Percentiles rank a stretch among this genome's conserved stretches.
Evolutionary conservation across 2,329 filamentous ascomycete genomes (phyloP).

Genomic region (Pyricularia sp.): DNA sequence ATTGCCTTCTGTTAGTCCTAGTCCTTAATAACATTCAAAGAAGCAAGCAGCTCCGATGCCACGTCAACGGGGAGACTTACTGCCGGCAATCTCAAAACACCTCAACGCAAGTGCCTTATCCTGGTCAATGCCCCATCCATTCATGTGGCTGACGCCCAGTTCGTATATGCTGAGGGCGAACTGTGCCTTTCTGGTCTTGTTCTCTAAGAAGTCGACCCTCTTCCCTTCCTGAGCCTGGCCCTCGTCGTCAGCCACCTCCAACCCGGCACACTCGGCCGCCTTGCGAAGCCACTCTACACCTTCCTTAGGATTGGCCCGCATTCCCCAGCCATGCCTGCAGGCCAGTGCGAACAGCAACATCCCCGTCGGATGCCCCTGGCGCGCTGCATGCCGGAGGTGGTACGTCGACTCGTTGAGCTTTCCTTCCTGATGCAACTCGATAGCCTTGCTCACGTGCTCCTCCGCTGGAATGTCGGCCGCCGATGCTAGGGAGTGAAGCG

Average conservation of each 20-base stretch:
- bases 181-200: slow-evolving; percentile 79
- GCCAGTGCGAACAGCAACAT: slow-evolving; percentile 96
- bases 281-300: slow-evolving; percentile 88
- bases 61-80: slow-evolving; percentile 33
- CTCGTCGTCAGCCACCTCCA: slow-evolving; percentile 79
- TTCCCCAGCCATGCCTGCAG: slow-evolving; percentile 95
- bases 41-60: not conserved
- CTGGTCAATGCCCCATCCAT: slow-evolving; percentile 94
- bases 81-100: slow-evolving; percentile 93
- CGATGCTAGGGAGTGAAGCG: slow-evolving; percentile 40
- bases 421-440: slow-evolving; percentile 81
- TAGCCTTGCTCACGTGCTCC: slow-evolving; percentile 83
- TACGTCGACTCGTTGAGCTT: slow-evolving; percentile 91
- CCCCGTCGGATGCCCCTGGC: slow-evolving; percentile 76
- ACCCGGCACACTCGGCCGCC: slow-evolving; percentile 72
- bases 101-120: slow-evolving; percentile 80
- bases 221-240: slow-evolving; percentile 53
- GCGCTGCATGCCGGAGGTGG: slow-evolving; percentile 82
- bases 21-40: not conserved
- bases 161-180: slow-evolving; percentile 96
- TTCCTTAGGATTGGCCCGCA: slow-evolving; percentile 84
- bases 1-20: not conserved
- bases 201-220: slow-evolving; percentile 55
- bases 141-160: slow-evolving; percentile 92
- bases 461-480: slow-evolving; percentile 68